Conservation (phyloP, 2,329 filamentous ascomycete species). For the Davidsoniella eucalypti region DNA sequence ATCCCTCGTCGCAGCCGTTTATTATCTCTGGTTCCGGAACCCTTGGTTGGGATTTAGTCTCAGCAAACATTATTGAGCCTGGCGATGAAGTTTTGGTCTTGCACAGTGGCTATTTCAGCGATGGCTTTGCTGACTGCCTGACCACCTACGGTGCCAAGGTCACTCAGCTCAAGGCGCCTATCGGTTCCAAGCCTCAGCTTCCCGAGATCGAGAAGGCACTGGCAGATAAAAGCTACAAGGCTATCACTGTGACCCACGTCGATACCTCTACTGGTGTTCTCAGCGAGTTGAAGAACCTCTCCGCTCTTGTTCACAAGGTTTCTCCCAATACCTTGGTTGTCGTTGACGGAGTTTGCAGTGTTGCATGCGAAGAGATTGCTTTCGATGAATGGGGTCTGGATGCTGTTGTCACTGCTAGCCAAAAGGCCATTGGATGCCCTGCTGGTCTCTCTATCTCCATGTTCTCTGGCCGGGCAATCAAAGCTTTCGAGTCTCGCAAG, state of each 20-base stretch:
- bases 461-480: slow-evolving; percentile 76
- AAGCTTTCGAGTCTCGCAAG: slow-evolving; percentile 64
- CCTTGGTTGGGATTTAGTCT: slow-evolving; percentile 89
- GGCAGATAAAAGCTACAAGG: slow-evolving; percentile 82
- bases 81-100: slow-evolving; percentile 85
- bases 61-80: slow-evolving; percentile 79
- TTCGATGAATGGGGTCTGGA: slow-evolving; percentile 94
- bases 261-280: slow-evolving; percentile 95
- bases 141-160: slow-evolving; percentile 79
- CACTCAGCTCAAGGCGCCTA: slow-evolving; percentile 75
- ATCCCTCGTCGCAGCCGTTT: slow-evolving; percentile 73
- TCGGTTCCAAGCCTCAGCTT: slow-evolving; percentile 75
- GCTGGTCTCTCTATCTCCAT: slow-evolving; percentile 89
- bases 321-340: slow-evolving; percentile 83
- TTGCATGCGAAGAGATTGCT: slow-evolving; percentile 85
- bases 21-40: slow-evolving; percentile 90
- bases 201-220: slow-evolving; percentile 78
- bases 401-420: slow-evolving; percentile 80
- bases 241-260: slow-evolving; percentile 88
- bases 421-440: slow-evolving; percentile 93
- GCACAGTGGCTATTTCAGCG: slow-evolving; percentile 93
- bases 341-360: slow-evolving; percentile 93
- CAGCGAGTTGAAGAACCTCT: slow-evolving; percentile 71
- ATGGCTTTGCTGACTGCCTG: slow-evolving; percentile 86
- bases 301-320: slow-evolving; percentile 67